Evolutionary conservation across 805 yeast species (phyloP).

Genomic region (Kazachstania kunashirensis): DNA sequence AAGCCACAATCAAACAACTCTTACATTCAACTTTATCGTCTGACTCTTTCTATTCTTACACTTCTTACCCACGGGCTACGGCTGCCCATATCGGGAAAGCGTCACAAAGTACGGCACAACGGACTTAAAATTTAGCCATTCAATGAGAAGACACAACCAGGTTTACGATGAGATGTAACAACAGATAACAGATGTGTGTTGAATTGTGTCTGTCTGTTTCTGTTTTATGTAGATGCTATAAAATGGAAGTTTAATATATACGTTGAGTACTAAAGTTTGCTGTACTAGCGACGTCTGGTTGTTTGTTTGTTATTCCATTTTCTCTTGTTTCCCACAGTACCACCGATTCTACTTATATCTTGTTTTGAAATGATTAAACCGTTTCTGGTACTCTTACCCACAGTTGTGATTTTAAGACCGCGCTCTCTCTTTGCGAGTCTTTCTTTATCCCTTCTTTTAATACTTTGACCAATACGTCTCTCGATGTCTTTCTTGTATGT

Average conservation of each 20-base stretch:
- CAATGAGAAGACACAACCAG: too few relatives aligned
- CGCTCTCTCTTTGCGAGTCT: conserved; percentile 46
- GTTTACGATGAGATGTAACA: too few relatives aligned
- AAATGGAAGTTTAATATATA: not conserved
- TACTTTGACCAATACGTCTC: conserved; percentile 37
- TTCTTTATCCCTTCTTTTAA: conserved; percentile 40
- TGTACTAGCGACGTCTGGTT: conserved; percentile 2
- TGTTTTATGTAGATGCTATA: too few relatives aligned
- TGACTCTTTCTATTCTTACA: too few relatives aligned
- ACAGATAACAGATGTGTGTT: too few relatives aligned
- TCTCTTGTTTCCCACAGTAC: conserved; percentile 1
- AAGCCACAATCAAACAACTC: too few relatives aligned
- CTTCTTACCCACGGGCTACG: too few relatives aligned
- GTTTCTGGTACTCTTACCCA: conserved; percentile 70
- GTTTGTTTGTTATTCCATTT: conserved; percentile 1
- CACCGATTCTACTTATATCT: conserved; percentile 41
- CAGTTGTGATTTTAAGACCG: conserved; percentile 66
- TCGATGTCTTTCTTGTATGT: conserved; percentile 31
- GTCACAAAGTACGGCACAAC: too few relatives aligned
- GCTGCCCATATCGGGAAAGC: too few relatives aligned
- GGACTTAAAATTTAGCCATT: too few relatives aligned
- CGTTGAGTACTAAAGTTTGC: not conserved
- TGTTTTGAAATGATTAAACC: conserved; percentile 62
- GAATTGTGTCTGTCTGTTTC: too few relatives aligned
- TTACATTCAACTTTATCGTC: too few relatives aligned